Percentiles rank a stretch among this genome's conserved stretches.
These are phyloP conservation scores for Glycyrrhiza uralensis DNA, from an alignment of 306 rosid genomes.

Conservation along the genomic window DNA sequence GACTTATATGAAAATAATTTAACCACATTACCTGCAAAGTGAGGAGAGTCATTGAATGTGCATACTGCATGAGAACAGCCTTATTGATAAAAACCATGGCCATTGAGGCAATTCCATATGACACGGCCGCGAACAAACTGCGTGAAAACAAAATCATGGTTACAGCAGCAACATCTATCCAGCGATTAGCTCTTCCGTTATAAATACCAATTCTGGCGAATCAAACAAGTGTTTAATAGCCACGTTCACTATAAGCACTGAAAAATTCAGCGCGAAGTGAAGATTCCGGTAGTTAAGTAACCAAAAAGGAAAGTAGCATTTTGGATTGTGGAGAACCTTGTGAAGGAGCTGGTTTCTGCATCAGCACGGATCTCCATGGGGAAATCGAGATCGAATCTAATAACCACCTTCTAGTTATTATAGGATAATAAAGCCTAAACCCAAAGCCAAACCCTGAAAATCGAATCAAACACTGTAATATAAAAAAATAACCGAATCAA, in stretches of 20 bases:
- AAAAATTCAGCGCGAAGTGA: neutral
- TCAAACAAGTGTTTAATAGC: neutral
- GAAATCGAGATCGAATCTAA: slow-evolving; percentile 25
- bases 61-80: slow-evolving; percentile 89
- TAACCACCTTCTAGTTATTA: neutral
- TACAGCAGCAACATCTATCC: neutral
- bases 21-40: slow-evolving; percentile 97
- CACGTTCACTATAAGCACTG: neutral
- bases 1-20: too few species aligned
- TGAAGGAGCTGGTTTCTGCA: slow-evolving; percentile 39
- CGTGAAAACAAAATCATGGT: slow-evolving; percentile 12
- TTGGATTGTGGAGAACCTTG: slow-evolving; percentile 58
- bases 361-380: slow-evolving; percentile 67
- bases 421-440: neutral
- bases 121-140: slow-evolving; percentile 80
- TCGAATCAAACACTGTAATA: neutral
- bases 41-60: slow-evolving; percentile 84
- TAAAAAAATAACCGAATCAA: neutral
- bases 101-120: slow-evolving; percentile 92
- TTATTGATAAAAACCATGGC: slow-evolving; percentile 96
- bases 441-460: slow-evolving; percentile 13
- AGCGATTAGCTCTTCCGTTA: neutral
- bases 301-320: neutral
- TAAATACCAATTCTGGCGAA: neutral
- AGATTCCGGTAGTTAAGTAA: neutral